A percentile compares a stretch with the other conserved stretches of the same genome.
Evolutionary conservation across 2,329 filamentous ascomycete genomes (phyloP).

Genomic region (Kalaharituber pfeilii): DNA sequence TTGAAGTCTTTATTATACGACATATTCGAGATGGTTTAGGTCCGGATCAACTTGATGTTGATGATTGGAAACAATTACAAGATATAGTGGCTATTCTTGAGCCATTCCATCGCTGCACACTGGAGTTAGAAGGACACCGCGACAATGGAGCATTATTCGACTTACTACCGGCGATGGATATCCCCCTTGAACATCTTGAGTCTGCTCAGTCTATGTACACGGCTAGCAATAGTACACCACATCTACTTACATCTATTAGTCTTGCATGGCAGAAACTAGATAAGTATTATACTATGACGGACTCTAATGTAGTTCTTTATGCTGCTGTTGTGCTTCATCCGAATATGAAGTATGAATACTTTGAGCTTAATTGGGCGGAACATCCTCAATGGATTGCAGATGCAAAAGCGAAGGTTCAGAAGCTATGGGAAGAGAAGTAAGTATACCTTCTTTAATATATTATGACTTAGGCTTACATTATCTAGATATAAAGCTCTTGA

Average conservation of each 20-base stretch:
- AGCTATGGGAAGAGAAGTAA: not conserved
- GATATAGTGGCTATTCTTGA: slow-evolving; percentile 4
- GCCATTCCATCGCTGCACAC: slow-evolving; percentile 5
- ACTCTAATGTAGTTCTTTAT: not conserved
- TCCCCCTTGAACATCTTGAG: not conserved
- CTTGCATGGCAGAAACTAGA: slow-evolving; percentile 1
- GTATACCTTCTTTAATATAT: not conserved
- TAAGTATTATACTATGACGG: not conserved
- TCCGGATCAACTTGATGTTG: not conserved
- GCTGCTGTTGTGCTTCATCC: not conserved
- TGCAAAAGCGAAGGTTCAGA: not conserved
- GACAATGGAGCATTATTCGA: slow-evolving; percentile 1
- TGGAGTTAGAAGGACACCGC: slow-evolving; percentile 2
- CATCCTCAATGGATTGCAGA: not conserved
- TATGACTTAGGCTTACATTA: not conserved
- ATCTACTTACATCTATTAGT: slow-evolving; percentile 5
- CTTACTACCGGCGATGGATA: slow-evolving; percentile 3
- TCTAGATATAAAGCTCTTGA: not conserved
- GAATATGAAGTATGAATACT: slow-evolving; percentile 5
- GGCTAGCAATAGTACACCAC: not conserved
- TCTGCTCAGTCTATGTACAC: not conserved
- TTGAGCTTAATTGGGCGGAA: not conserved
- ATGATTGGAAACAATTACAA: slow-evolving; percentile 5
- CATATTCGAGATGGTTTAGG: not conserved
- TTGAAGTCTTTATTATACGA: slow-evolving; percentile 2